These are phyloP conservation scores for Gymnopus androsaceus DNA, from an alignment of 1,284 basidiomycete species.

Conservation along the genomic window DNA sequence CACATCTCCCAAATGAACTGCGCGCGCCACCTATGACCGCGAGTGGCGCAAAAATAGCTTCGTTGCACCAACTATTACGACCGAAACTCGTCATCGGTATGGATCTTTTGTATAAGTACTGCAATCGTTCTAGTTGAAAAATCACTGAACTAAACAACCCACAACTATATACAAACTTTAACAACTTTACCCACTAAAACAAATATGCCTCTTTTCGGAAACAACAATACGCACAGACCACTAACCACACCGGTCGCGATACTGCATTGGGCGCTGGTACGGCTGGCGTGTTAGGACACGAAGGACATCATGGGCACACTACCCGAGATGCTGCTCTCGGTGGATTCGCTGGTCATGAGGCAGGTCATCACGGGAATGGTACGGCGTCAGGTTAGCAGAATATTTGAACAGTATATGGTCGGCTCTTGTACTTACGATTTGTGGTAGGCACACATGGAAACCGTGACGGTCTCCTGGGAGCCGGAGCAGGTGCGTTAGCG, in stretches of 20 bases:
- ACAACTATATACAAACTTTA: too few relatives aligned
- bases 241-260: not conserved
- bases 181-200: not conserved
- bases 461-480: not conserved
- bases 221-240: not conserved
- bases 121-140: too few relatives aligned
- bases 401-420: too few relatives aligned
- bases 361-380: not conserved
- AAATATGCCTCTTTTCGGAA: not conserved
- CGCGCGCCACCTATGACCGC: too few relatives aligned
- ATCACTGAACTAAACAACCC: too few relatives aligned
- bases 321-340: not conserved
- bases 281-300: not conserved
- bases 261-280: not conserved
- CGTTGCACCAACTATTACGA: too few relatives aligned
- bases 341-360: constrained; percentile 4
- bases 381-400: not conserved
- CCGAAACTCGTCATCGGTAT: too few relatives aligned
- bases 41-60: too few relatives aligned
- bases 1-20: too few relatives aligned
- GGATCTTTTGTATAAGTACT: too few relatives aligned
- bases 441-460: constrained; percentile 1
- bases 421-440: not conserved
- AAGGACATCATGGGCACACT: constrained; percentile 4
- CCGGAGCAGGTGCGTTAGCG: not conserved